Evolutionary conservation across 1,284 basidiomycete genomes (phyloP).

Genomic region (Chalciporus sp.): DNA sequence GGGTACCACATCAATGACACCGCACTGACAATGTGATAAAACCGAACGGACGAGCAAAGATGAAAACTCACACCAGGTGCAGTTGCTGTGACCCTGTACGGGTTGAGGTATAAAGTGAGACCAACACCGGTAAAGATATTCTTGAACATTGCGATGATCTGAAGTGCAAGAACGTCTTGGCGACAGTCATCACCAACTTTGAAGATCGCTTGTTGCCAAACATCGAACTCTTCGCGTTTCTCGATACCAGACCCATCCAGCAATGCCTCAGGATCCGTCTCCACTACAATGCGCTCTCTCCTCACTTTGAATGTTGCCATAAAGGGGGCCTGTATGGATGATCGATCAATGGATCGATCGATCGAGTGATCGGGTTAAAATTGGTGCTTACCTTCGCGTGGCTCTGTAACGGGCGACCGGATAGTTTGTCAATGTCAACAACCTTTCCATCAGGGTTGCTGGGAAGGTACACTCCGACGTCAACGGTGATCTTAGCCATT

Average conservation of each 20-base stretch:
- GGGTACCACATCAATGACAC: conserved; percentile 98
- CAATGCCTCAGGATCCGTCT: conserved; percentile 70
- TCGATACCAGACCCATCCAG: conserved; percentile 59
- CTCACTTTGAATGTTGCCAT: conserved; percentile 99
- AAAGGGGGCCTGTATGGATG: conserved; percentile 83
- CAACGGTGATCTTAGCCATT: conserved; percentile 94
- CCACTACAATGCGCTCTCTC: conserved; percentile 70
- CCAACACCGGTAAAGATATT: conserved; percentile 93
- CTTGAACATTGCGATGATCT: conserved; percentile 99
- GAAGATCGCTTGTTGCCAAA: conserved; percentile 99
- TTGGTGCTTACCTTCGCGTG: conserved; percentile 83
- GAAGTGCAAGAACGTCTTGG: conserved; percentile 95
- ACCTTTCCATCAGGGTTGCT: conserved; percentile 97
- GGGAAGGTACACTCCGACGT: conserved; percentile 94
- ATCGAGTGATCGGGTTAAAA: not conserved
- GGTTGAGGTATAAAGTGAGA: conserved; percentile 90
- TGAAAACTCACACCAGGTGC: conserved; percentile 80
- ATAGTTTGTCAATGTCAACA: conserved; percentile 95
- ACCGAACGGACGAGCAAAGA: not conserved
- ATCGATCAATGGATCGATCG: not conserved
- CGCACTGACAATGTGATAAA: conserved; percentile 63
- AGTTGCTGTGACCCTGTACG: conserved; percentile 97
- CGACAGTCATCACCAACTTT: conserved; percentile 99
- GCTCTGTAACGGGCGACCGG: conserved; percentile 93
- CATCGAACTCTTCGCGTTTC: conserved; percentile 74